Base-by-base conservation (phyloP, 148 eudicot species). In the Suaeda aralocaspica region DNA sequence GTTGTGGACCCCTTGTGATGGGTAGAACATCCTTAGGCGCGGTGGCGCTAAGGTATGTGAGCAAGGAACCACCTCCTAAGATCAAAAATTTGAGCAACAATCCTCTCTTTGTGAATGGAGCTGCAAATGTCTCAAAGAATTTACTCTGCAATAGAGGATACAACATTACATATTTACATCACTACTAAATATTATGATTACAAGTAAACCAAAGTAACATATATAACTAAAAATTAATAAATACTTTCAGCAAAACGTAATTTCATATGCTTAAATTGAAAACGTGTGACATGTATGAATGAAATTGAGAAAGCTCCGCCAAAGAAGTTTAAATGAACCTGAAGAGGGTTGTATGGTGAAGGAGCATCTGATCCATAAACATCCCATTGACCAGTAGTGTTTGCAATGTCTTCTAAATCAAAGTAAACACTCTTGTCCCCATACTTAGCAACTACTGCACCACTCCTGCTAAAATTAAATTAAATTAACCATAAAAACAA, bases 331-430 rank as follows among this genome's bases (percentile, higher is more conserved):
- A 64, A 70, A 76, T 1, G 9, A 67, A 91, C 97, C 99, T 94
- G 99, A 74, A 94, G 88, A 42, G 92, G 41, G 78, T 91, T 91
- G 85, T 94, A 94, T 2, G 97, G 97, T n/a, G 97, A 94, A 69
- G 97, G 99, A n/a, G 96, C 97, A 85, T 94, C 97, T 16, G 96
- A 89, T 1, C 99, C 99, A 79, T 94, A 94, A 74, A 94, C 78
- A 81, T 94, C 99, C 97, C 99, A 94, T 66, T 94, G 96, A 33
- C 97, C 96, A 64, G 99, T 91, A 45, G 99, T 91, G 89, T 94
- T 91, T 63, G 89, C 92, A 77, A 94, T 74, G 80, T 91, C 99
- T 71, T 87, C 97, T 83, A 94, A 82, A 67, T 94, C 97, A 74
- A 91, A 94, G 89, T 94, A 94, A 9, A 94, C 90, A 77, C 99